These are phyloP conservation scores for Scolecobasidium constrictum DNA, from an alignment of 2,329 filamentous ascomycete species.

Conservation along the genomic window DNA sequence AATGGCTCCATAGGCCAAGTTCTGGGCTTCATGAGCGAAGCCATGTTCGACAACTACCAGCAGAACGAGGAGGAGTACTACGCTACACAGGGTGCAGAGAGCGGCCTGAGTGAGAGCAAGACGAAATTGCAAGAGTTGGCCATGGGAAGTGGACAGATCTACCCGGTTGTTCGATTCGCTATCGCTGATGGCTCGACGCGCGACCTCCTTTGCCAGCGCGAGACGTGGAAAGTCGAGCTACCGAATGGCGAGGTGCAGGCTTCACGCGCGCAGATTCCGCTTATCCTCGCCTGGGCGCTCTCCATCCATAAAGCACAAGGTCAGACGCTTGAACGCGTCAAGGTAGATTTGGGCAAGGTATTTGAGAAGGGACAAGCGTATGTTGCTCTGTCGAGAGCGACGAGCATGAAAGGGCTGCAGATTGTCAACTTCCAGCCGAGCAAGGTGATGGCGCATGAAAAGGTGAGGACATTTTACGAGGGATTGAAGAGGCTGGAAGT, in stretches of 20 bases:
- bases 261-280: slow-evolving; percentile 60
- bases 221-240: slow-evolving; percentile 95
- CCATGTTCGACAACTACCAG: slow-evolving; percentile 47
- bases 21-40: slow-evolving; percentile 64
- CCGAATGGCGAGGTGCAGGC: slow-evolving; percentile 91
- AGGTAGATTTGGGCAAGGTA: slow-evolving; percentile 81
- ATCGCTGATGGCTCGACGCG: slow-evolving; percentile 67
- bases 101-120: slow-evolving; percentile 24
- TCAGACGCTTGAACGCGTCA: slow-evolving; percentile 85
- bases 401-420: slow-evolving; percentile 74
- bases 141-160: slow-evolving; percentile 46
- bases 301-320: slow-evolving; percentile 98
- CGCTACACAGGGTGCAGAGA: slow-evolving; percentile 29
- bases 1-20: slow-evolving; percentile 91
- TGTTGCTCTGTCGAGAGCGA: slow-evolving; percentile 88
- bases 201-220: slow-evolving; percentile 70
- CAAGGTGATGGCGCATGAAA: slow-evolving; percentile 90
- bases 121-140: slow-evolving; percentile 36
- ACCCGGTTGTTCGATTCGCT: slow-evolving; percentile 75
- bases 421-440: slow-evolving; percentile 78
- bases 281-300: slow-evolving; percentile 93
- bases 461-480: slow-evolving; percentile 75
- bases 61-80: slow-evolving; percentile 47
- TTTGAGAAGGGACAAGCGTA: slow-evolving; percentile 98
- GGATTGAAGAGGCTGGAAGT: slow-evolving; percentile 64